Percentiles rank a stretch among this genome's conserved stretches.
Evolutionary conservation across 1,284 basidiomycete species (phyloP).

Genomic region (Termitomyces sp.): DNA sequence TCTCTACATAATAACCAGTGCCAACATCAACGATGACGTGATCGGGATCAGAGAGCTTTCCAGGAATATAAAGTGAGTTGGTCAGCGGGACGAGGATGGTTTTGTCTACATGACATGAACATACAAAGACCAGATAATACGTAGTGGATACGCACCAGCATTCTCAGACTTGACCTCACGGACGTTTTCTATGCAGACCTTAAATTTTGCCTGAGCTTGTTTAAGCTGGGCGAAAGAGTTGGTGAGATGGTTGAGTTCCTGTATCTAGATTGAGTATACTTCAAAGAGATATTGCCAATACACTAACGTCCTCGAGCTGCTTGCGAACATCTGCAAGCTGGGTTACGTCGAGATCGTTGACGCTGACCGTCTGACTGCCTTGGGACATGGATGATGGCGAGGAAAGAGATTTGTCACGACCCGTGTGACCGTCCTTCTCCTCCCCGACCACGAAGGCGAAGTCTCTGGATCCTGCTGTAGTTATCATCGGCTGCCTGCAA

Average conservation of each 20-base stretch:
- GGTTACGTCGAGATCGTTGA: slow-evolving; percentile 74
- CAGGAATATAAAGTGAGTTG: slow-evolving; percentile 93
- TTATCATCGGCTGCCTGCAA: not conserved
- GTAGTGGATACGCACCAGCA: slow-evolving; percentile 46
- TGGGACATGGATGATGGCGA: slow-evolving; percentile 20
- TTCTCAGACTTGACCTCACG: slow-evolving; percentile 74
- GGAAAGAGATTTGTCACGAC: slow-evolving; percentile 2
- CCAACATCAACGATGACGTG: slow-evolving; percentile 94
- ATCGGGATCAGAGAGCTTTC: slow-evolving; percentile 78
- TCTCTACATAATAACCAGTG: slow-evolving; percentile 95
- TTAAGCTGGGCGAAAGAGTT: slow-evolving; percentile 92
- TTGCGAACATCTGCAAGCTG: slow-evolving; percentile 84
- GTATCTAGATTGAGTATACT: not conserved
- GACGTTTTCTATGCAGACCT: slow-evolving; percentile 80
- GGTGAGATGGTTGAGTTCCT: slow-evolving; percentile 92
- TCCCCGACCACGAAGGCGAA: not conserved
- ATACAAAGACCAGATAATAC: not conserved
- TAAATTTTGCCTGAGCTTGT: slow-evolving; percentile 91
- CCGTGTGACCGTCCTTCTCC: slow-evolving; percentile 2
- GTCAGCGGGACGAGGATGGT: slow-evolving; percentile 89
- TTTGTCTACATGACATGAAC: slow-evolving; percentile 54
- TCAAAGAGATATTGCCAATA: not conserved
- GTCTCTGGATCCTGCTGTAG: not conserved
- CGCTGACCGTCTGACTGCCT: slow-evolving; percentile 67
- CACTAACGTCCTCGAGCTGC: slow-evolving; percentile 81